Evolutionary conservation across 768 basidiomycete genomes (phyloP).

Genomic region (Collybia nuda): DNA sequence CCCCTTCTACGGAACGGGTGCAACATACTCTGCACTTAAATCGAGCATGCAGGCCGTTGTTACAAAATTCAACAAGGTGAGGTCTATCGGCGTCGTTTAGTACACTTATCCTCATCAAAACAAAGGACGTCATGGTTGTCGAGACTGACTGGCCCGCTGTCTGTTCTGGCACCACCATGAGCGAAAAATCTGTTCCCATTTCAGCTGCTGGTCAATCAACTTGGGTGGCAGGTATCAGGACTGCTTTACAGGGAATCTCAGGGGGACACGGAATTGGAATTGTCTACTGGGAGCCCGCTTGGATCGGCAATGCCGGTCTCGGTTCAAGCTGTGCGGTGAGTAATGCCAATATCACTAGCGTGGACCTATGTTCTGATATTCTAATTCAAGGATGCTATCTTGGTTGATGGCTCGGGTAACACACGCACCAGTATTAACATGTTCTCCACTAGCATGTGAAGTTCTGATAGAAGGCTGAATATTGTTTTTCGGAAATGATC

Average conservation of each 20-base stretch:
- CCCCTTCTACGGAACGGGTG: constrained; percentile 59
- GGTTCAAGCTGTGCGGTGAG: constrained; percentile 42
- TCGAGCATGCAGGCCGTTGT: constrained; percentile 51
- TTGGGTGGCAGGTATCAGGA: constrained; percentile 52
- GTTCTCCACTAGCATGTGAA: constrained; percentile 36
- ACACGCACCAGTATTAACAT: constrained; percentile 37
- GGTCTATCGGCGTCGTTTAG: not conserved
- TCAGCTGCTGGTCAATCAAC: constrained; percentile 51
- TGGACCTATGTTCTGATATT: not conserved
- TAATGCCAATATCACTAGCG: not conserved
- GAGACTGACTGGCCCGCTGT: constrained; percentile 64
- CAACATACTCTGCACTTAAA: constrained; percentile 50
- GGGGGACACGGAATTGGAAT: constrained; percentile 48
- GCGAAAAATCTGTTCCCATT: constrained; percentile 44
- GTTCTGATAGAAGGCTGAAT: too few relatives aligned
- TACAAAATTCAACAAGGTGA: constrained; percentile 48
- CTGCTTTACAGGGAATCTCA: constrained; percentile 42
- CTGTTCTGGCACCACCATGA: constrained; percentile 45
- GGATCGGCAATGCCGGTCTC: constrained; percentile 55
- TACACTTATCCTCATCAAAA: not conserved
- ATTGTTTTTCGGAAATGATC: too few relatives aligned
- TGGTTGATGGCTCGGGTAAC: constrained; percentile 49
- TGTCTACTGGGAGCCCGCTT: constrained; percentile 70
- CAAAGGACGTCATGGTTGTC: constrained; percentile 53
- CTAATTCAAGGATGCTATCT: constrained; percentile 40